phyloP scores from a whole-genome alignment of 257 asterid species.

The Misopates orontium region DNA sequence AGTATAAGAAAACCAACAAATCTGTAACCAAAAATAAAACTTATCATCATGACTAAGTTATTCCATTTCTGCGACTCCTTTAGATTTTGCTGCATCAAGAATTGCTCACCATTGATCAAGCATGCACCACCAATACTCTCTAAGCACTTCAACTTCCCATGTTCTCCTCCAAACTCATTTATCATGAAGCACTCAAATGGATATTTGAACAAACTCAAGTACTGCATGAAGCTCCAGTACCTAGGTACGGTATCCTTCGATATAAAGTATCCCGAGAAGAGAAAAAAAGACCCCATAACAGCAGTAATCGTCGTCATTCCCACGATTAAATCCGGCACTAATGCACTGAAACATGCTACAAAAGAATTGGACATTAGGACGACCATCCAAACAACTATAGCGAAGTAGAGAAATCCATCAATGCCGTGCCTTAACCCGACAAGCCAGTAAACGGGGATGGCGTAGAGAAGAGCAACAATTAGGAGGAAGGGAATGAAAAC shows the following conservation, averaged over 20 bases:
- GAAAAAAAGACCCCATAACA: constrained; percentile 65
- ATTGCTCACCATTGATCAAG: constrained; percentile 47
- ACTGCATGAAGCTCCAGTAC: constrained; percentile 65
- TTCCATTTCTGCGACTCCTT: constrained; percentile 65
- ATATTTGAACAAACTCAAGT: constrained; percentile 72
- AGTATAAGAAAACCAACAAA: constrained; percentile 52
- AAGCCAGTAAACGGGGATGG: constrained; percentile 65
- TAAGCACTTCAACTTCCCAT: constrained; percentile 52
- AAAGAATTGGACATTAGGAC: constrained; percentile 67
- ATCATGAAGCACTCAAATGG: constrained; percentile 80
- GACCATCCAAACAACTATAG: constrained; percentile 63
- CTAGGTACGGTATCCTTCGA: constrained; percentile 58
- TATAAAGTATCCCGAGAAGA: constrained; percentile 77
- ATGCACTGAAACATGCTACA: constrained; percentile 60
- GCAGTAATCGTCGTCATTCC: constrained; percentile 66
- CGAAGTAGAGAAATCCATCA: constrained; percentile 51
- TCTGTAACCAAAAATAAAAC: constrained; percentile 60
- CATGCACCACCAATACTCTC: constrained; percentile 50
- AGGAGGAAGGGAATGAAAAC: constrained; percentile 75
- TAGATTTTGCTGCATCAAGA: constrained; percentile 51
- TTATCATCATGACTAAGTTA: constrained; percentile 54
- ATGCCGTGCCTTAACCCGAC: constrained; percentile 53
- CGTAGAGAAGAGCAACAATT: constrained; percentile 51
- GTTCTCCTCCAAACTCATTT: constrained; percentile 69
- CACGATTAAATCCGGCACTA: constrained; percentile 59